Base-by-base conservation (phyloP, 1,284 basidiomycete species). In the Austropuccinia psidii region DNA sequence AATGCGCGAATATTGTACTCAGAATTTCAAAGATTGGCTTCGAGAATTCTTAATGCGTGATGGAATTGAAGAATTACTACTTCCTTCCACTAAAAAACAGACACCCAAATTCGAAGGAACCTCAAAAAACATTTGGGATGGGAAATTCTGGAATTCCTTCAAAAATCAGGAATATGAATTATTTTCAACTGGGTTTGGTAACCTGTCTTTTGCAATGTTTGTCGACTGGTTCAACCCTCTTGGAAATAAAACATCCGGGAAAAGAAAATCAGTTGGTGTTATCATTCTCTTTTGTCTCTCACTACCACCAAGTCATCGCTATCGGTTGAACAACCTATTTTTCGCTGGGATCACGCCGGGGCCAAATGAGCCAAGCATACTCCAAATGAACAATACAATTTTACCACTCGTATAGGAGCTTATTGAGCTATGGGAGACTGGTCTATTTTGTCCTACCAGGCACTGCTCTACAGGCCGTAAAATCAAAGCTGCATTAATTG, bases 381-480 rank as follows among this genome's bases (percentile, higher is more conserved):
- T 64, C 31, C 60, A 64, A 45, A 64, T 64, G 35, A 64, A 64
- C 39, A 64, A 64, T 11, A 5, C 45, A 45, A 17, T 64, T n/a
- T 15, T 11, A 17, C 21, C 35, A n/a, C 35, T 64, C n/a, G 60
- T 41, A 21, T n/a, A 8, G 8, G 60, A 64, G 21, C 60, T 64
- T 19, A 43, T 27, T 2, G 8, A 43, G 21, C 27, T 64, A 24
- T 64, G 60, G 60, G 9, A 41, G n/a, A 2, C 27, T 19, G 60
- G 60, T 1, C 41, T 43, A 21, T 35, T 9, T 15, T 27, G 41
- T 24, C 11, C n/a, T 9, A 41, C 60, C 45, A n/a, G 15, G n/a
- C 24, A 11, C 17, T 41, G 45, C 27, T 17, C 35, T 43, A 24
- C 41, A 17, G 39, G 60, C 31, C 60, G 15, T 24, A 31, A 43